Conservation (phyloP, 257 asterid species). For the Ocimum tenuiflorum region DNA sequence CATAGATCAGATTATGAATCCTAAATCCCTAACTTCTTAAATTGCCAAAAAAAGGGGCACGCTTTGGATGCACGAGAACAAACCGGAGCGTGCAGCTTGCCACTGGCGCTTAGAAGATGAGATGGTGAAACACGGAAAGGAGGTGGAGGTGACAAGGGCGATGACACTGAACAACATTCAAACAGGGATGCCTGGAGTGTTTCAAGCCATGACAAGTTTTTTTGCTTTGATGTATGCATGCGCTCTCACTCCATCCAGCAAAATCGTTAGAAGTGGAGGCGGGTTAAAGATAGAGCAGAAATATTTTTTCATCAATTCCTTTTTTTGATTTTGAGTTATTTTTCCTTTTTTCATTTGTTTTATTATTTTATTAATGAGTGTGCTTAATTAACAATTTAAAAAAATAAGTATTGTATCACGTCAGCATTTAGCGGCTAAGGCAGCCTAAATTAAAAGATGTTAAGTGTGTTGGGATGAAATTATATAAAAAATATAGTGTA, state of each 20-base stretch:
- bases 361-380: no score
- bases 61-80: no score
- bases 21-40: no score
- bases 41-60: no score
- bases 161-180: slow-evolving; percentile 88
- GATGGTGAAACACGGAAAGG: slow-evolving; percentile 65
- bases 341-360: no score
- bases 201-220: slow-evolving; percentile 95
- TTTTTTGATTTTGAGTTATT: background rate
- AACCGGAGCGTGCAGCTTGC: slow-evolving; percentile 70
- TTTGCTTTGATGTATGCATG: slow-evolving; percentile 74
- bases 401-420: no score
- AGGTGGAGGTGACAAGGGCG: slow-evolving; percentile 86
- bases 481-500: no score
- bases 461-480: no score
- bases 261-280: slow-evolving; percentile 24
- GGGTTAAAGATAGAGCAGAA: slow-evolving; percentile 29
- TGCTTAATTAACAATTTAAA: no score
- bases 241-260: slow-evolving; percentile 69
- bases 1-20: no score
- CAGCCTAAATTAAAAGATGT: no score
- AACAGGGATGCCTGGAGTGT: slow-evolving; percentile 93
- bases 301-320: slow-evolving; percentile 25
- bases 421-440: no score
- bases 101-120: slow-evolving; percentile 89